These are phyloP conservation scores for Citrullus mucosospermus DNA, from an alignment of 306 rosid species.

Conservation along the genomic window DNA sequence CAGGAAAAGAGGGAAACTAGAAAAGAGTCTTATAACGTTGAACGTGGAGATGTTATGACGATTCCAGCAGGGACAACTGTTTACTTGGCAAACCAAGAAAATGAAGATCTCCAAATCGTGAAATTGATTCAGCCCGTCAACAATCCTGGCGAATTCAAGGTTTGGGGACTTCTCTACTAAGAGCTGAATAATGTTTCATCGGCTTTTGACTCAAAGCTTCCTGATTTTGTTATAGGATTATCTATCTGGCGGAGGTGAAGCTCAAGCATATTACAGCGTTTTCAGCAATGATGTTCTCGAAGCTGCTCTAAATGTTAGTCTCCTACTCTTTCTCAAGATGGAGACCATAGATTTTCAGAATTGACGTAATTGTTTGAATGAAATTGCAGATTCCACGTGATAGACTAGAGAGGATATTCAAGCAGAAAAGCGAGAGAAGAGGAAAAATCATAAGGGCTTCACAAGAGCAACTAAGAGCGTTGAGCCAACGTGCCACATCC, in stretches of 20 bases:
- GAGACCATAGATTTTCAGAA: neutral
- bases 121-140: slow-evolving; percentile 23
- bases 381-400: slow-evolving; percentile 20
- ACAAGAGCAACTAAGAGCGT: slow-evolving; percentile 18
- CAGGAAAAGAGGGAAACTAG: slow-evolving; percentile 24
- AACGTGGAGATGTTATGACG: slow-evolving; percentile 17
- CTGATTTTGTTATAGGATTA: slow-evolving; percentile 12
- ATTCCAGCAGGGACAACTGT: slow-evolving; percentile 22
- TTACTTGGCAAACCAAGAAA: slow-evolving; percentile 19
- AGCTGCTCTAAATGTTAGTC: slow-evolving; percentile 22
- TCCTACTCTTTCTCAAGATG: too few species aligned
- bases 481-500: slow-evolving; percentile 25
- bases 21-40: slow-evolving; percentile 23
- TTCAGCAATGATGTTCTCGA: slow-evolving; percentile 28
- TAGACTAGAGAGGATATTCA: slow-evolving; percentile 11
- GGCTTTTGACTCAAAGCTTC: neutral
- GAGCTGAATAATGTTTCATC: neutral
- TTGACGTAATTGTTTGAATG: neutral
- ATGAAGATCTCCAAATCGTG: slow-evolving; percentile 18
- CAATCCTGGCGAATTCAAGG: slow-evolving; percentile 31
- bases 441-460: slow-evolving; percentile 17
- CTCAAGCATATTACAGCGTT: slow-evolving; percentile 19
- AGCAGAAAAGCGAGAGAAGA: slow-evolving; percentile 3
- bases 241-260: slow-evolving; percentile 20
- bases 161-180: neutral